phyloP scores from a whole-genome alignment of 768 basidiomycete genomes.

The Collybia mongolica region DNA sequence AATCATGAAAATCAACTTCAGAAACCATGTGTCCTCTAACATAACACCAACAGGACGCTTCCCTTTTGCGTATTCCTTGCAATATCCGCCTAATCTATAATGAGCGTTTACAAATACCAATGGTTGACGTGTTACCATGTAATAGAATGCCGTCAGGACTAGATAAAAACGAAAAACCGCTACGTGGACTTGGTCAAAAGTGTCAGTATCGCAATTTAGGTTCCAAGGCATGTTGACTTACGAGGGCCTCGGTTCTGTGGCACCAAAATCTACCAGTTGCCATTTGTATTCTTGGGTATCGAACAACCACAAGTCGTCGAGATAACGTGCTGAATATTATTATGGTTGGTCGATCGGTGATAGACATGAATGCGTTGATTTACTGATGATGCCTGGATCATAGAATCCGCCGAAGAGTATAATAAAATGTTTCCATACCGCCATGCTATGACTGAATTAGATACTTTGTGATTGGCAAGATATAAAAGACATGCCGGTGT shows the following conservation, averaged over 20 bases:
- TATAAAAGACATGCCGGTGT: slow-evolving; percentile 54
- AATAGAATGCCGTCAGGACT: slow-evolving; percentile 76
- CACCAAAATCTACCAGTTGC: slow-evolving; percentile 72
- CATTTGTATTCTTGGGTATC: slow-evolving; percentile 87
- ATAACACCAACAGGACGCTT: slow-evolving; percentile 85
- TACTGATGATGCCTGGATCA: slow-evolving; percentile 82
- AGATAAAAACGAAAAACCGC: slow-evolving; percentile 84
- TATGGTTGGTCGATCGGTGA: not conserved
- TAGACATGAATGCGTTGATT: slow-evolving; percentile 12
- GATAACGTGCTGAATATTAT: slow-evolving; percentile 59
- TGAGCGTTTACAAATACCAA: too few species aligned
- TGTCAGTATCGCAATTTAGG: not conserved
- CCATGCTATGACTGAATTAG: slow-evolving; percentile 54
- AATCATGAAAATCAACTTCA: slow-evolving; percentile 42
- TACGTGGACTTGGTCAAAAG: slow-evolving; percentile 50
- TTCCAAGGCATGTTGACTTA: slow-evolving; percentile 29
- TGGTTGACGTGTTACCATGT: slow-evolving; percentile 50
- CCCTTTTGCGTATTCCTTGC: slow-evolving; percentile 86
- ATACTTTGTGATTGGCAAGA: not conserved
- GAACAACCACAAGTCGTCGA: slow-evolving; percentile 84
- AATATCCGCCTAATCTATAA: slow-evolving; percentile 68
- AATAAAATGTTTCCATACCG: slow-evolving; percentile 84
- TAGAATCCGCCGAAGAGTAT: slow-evolving; percentile 91
- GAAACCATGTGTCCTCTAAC: slow-evolving; percentile 88
- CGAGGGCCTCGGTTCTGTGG: slow-evolving; percentile 74